Evolutionary conservation across 768 basidiomycete species (phyloP).

Genomic region (Suillus brevipes): DNA sequence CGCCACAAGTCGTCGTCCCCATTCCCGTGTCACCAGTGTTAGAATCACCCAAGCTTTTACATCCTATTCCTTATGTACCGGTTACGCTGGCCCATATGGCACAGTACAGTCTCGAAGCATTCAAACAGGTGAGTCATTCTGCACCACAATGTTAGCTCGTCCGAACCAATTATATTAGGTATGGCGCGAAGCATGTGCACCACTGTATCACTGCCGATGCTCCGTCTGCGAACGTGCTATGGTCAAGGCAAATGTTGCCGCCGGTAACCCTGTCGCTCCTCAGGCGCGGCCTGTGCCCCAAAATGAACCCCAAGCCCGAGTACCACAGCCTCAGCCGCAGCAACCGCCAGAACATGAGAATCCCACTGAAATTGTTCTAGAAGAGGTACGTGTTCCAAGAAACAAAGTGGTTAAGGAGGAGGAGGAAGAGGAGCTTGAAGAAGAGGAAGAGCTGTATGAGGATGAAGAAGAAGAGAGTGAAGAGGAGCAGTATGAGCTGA

Average conservation of each 20-base stretch:
- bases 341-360: conserved; percentile 16
- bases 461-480: conserved; percentile 37
- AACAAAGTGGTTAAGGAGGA: conserved; percentile 11
- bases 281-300: conserved; percentile 26
- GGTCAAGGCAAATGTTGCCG: conserved; percentile 47
- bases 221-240: conserved; percentile 72
- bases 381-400: conserved; percentile 26
- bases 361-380: conserved; percentile 24
- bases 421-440: conserved; percentile 27
- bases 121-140: conserved; percentile 49
- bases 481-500: conserved; percentile 12
- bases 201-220: conserved; percentile 71
- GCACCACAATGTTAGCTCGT: not conserved
- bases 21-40: conserved; percentile 58
- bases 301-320: conserved; percentile 16
- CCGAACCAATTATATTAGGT: conserved; percentile 40
- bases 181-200: conserved; percentile 75
- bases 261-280: conserved; percentile 35
- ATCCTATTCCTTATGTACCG: conserved; percentile 71
- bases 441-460: conserved; percentile 27
- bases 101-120: conserved; percentile 55
- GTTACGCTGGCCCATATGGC: conserved; percentile 54
- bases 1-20: conserved; percentile 33
- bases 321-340: conserved; percentile 16
- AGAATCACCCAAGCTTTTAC: conserved; percentile 58